These are phyloP conservation scores for Fusarium pseudograminearum DNA, from an alignment of 2,329 filamentous ascomycete species.

Conservation along the genomic window DNA sequence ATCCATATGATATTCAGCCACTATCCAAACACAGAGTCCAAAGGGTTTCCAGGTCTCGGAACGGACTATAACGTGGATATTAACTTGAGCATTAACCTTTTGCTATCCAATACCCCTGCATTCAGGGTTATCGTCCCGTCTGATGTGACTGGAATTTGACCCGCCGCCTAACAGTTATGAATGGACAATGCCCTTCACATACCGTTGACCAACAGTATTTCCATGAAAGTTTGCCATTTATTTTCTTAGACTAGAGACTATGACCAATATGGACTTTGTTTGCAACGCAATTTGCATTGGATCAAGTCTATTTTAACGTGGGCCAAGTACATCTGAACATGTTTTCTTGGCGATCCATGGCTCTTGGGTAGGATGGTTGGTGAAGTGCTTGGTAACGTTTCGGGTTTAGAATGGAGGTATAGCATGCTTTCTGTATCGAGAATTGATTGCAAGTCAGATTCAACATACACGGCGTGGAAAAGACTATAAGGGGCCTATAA, in stretches of 20 bases:
- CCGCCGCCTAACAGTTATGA: background rate
- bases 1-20: background rate
- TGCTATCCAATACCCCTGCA: background rate
- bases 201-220: background rate
- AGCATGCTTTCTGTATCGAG: rapidly evolving
- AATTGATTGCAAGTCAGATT: background rate
- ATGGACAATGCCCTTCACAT: background rate
- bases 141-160: background rate
- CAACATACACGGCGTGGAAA: rapidly evolving
- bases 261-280: too few relatives aligned
- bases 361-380: background rate
- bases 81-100: background rate
- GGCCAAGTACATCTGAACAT: background rate
- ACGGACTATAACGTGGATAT: background rate
- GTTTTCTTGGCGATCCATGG: background rate
- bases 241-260: background rate
- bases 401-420: background rate
- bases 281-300: background rate
- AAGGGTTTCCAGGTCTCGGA: background rate
- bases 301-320: background rate
- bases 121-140: background rate
- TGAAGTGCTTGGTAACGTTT: rapidly evolving
- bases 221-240: too few relatives aligned
- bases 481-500: too few relatives aligned
- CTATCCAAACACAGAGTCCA: background rate